These are phyloP conservation scores for Saccharomycopsis sp. DNA, from an alignment of 805 yeast species.

Conservation along the genomic window DNA sequence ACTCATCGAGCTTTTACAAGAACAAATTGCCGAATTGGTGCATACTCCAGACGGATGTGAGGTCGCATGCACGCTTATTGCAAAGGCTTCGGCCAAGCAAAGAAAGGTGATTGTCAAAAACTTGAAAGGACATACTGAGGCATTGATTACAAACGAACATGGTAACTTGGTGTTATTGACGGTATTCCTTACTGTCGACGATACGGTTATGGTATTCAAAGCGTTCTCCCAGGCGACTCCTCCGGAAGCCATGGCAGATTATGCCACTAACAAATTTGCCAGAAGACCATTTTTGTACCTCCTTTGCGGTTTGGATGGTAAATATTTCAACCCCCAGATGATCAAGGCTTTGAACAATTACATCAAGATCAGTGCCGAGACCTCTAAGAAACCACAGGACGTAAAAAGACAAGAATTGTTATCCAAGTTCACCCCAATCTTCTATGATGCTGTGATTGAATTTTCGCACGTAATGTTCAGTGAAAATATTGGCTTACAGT, in stretches of 20 bases:
- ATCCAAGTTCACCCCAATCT: conserved; percentile 55
- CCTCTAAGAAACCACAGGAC: conserved; percentile 80
- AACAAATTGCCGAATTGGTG: conserved; percentile 89
- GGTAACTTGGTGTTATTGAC: conserved; percentile 80
- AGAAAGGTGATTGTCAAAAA: conserved; percentile 71
- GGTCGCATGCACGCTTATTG: conserved; percentile 76
- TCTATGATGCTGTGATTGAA: conserved; percentile 49
- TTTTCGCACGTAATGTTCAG: conserved; percentile 43
- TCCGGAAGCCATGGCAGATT: conserved; percentile 40
- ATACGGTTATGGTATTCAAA: conserved; percentile 76
- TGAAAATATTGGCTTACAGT: conserved; percentile 81
- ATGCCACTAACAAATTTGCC: conserved; percentile 66
- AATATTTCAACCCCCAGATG: conserved; percentile 70
- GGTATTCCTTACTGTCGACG: conserved; percentile 83
- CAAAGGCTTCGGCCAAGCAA: conserved; percentile 86
- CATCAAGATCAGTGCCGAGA: conserved; percentile 49
- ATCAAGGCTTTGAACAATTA: conserved; percentile 55
- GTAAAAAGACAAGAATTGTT: conserved; percentile 69
- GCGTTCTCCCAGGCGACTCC: conserved; percentile 47
- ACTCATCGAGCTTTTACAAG: conserved; percentile 74
- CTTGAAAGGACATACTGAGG: conserved; percentile 68
- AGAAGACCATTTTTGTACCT: conserved; percentile 86
- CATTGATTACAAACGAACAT: conserved; percentile 73
- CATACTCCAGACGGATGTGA: conserved; percentile 94
- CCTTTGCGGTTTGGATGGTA: conserved; percentile 70